These are phyloP conservation scores for Scutellospora calospora DNA, from an alignment of 371 early-diverging fungal genomes.

Conservation along the genomic window DNA sequence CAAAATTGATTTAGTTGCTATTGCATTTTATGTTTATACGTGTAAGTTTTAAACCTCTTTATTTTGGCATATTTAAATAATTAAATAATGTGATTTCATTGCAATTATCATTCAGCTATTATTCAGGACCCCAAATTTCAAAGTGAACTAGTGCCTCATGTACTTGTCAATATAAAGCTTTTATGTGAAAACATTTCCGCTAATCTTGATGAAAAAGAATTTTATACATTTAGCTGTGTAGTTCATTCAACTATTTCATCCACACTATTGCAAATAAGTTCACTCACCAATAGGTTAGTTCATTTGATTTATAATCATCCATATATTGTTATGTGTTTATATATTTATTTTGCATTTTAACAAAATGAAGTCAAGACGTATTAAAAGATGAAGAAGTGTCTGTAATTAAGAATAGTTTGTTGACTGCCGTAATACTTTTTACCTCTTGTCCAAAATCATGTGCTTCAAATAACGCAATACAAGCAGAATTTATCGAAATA, in stretches of 20 bases:
- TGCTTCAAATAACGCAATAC: constrained; percentile 46
- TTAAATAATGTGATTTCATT: background rate
- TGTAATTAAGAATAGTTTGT: constrained; percentile 53
- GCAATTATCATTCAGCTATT: constrained; percentile 42
- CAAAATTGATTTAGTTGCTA: constrained; percentile 58
- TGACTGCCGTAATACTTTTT: constrained; percentile 56
- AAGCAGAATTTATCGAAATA: constrained; percentile 47
- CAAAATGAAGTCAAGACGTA: background rate
- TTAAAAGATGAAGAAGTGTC: constrained; percentile 30
- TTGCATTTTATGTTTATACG: constrained; percentile 56
- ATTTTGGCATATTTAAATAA: background rate
- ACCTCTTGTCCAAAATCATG: constrained; percentile 58
- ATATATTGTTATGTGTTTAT: background rate
- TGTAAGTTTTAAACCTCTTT: constrained; percentile 41
- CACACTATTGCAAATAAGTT: background rate
- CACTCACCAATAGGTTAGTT: background rate
- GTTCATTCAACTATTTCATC: constrained; percentile 22
- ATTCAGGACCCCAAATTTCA: constrained; percentile 51
- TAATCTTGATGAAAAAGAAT: constrained; percentile 46
- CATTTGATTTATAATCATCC: background rate
- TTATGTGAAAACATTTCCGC: constrained; percentile 54
- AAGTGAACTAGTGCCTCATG: constrained; percentile 52
- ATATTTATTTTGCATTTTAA: background rate
- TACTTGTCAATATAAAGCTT: constrained; percentile 57
- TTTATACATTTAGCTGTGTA: constrained; percentile 5